Conservation (phyloP, 805 yeast species). For the Ogataea henricii region DNA sequence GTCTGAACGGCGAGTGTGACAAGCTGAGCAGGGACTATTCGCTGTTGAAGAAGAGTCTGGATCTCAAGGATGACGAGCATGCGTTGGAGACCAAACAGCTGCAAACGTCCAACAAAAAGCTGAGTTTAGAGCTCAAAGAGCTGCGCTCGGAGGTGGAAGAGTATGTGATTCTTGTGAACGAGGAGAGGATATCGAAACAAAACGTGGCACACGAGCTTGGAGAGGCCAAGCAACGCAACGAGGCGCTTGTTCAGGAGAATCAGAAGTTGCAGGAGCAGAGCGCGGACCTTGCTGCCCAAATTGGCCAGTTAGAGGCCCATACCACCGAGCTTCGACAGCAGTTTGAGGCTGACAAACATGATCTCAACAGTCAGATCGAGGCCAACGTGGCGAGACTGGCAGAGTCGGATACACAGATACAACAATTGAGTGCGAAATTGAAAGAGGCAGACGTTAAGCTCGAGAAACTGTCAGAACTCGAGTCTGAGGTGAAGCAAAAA, state of each 20-base stretch:
- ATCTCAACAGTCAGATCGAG: slow-evolving; percentile 26
- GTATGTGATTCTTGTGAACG: slow-evolving; percentile 38
- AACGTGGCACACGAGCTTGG: slow-evolving; percentile 46
- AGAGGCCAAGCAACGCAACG: slow-evolving; percentile 33
- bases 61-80: slow-evolving; percentile 42
- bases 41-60: slow-evolving; percentile 40
- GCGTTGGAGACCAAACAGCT: slow-evolving; percentile 44
- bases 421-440: slow-evolving; percentile 10
- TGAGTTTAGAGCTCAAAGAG: slow-evolving; percentile 38
- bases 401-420: slow-evolving; percentile 25
- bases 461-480: slow-evolving; percentile 40
- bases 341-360: slow-evolving; percentile 29
- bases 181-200: slow-evolving; percentile 45
- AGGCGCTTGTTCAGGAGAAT: slow-evolving; percentile 27
- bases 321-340: slow-evolving; percentile 11
- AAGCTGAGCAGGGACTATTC: slow-evolving; percentile 44
- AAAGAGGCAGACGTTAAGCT: slow-evolving; percentile 25
- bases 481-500: slow-evolving; percentile 63
- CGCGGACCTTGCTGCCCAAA: slow-evolving; percentile 25
- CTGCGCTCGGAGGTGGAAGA: slow-evolving; percentile 40
- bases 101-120: slow-evolving; percentile 41
- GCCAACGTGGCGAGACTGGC: slow-evolving; percentile 21
- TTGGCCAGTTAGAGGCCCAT: slow-evolving; percentile 15
- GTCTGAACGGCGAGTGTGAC: slow-evolving; percentile 57
- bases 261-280: slow-evolving; percentile 30